A percentile compares a stretch with the other conserved stretches of the same genome.
These are phyloP conservation scores for Dalechampia spathulata DNA, from an alignment of 441 rosid species.

Conservation along the genomic window DNA sequence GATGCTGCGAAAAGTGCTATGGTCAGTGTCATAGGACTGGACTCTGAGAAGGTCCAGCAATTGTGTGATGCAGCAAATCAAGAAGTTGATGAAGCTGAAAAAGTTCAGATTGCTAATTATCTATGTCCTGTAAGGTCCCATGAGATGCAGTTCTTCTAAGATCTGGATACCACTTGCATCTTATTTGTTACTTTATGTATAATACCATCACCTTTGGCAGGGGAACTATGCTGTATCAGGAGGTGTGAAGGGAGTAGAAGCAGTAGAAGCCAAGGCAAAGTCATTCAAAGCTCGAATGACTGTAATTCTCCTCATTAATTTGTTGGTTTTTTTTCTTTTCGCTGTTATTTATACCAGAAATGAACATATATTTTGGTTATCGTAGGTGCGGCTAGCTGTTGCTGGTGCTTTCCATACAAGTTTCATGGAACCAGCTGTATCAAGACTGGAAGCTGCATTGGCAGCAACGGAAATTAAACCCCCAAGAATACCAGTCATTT, in stretches of 20 bases:
- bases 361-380: constrained; percentile 6
- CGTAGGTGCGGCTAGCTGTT: constrained; percentile 89
- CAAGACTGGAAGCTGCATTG: constrained; percentile 87
- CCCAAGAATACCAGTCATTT: constrained; percentile 93
- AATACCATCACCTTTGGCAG: constrained; percentile 27
- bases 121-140: constrained; percentile 56
- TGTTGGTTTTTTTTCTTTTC: not conserved
- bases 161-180: not conserved
- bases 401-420: constrained; percentile 97
- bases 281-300: constrained; percentile 95
- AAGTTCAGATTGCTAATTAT: constrained; percentile 89
- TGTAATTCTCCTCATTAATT: constrained; percentile 24
- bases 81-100: constrained; percentile 69
- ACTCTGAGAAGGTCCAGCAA: constrained; percentile 74
- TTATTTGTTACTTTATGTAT: not conserved
- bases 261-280: constrained; percentile 89
- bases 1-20: constrained; percentile 95
- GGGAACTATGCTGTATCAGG: constrained; percentile 98
- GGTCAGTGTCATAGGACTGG: constrained; percentile 91
- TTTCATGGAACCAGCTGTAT: constrained; percentile 96
- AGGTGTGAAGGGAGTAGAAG: constrained; percentile 86
- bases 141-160: not conserved
- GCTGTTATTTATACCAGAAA: not conserved
- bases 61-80: constrained; percentile 90
- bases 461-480: constrained; percentile 57